Conservation (phyloP, 495 filamentous ascomycete genomes). For the Penicillium canescens region DNA sequence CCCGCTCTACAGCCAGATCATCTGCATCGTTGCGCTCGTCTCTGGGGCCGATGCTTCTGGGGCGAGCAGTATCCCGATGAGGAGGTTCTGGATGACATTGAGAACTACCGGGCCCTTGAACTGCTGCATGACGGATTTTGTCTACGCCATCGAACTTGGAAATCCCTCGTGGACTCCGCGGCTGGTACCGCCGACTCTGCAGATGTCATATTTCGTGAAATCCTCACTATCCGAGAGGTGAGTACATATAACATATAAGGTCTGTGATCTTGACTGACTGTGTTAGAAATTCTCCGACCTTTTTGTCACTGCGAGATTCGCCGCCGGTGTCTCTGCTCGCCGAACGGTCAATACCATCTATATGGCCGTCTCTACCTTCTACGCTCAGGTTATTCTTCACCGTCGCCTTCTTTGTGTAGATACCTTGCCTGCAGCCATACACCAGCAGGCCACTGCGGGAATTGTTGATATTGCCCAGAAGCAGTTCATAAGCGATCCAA, state of each 20-base stretch:
- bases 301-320: conserved; percentile 44
- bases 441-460: conserved; percentile 32
- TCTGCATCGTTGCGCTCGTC: conserved; percentile 38
- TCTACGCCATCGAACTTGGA: conserved; percentile 43
- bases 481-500: conserved; percentile 35
- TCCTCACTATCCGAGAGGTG: conserved; percentile 35
- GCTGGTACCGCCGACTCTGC: conserved; percentile 24
- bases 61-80: conserved; percentile 46
- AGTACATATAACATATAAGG: background rate
- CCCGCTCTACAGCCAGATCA: conserved; percentile 40
- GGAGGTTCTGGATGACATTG: conserved; percentile 49
- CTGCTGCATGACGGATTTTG: conserved; percentile 35
- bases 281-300: conserved; percentile 40
- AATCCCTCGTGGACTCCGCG: conserved; percentile 33
- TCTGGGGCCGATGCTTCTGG: conserved; percentile 48
- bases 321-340: conserved; percentile 33
- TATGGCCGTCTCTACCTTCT: conserved; percentile 47
- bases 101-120: conserved; percentile 46
- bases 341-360: conserved; percentile 49
- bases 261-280: conserved; percentile 3
- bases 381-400: conserved; percentile 44
- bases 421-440: conserved; percentile 24
- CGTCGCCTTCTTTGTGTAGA: conserved; percentile 36
- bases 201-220: conserved; percentile 36
- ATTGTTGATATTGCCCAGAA: conserved; percentile 43